Evolutionary conservation across 176 grass and related monocot species (phyloP).

Genomic region (Lolium perenne): DNA sequence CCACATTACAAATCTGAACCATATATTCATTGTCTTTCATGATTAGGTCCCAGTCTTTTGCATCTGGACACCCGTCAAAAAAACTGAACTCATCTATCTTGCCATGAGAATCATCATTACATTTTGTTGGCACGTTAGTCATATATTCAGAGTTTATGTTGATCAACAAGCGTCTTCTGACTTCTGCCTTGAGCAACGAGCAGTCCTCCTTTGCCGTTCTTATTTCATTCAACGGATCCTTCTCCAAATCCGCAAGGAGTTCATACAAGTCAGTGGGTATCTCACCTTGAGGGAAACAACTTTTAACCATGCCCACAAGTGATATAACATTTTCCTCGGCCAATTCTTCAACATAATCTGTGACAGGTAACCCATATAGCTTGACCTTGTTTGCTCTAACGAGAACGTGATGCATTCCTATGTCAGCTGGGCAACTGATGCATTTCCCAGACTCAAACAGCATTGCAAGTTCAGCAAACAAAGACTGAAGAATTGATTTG

Average conservation of each 20-base stretch:
- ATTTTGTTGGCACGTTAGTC: not conserved
- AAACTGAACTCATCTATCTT: not conserved
- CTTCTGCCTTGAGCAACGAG: not conserved
- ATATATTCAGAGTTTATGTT: not conserved
- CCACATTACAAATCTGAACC: not conserved
- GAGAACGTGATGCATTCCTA: not conserved
- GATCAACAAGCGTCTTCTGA: not conserved
- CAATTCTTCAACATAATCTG: not conserved
- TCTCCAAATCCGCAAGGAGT: not conserved
- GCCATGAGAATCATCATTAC: not conserved
- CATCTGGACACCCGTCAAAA: not conserved
- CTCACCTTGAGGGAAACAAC: not conserved
- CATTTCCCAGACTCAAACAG: not conserved
- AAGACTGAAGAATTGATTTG: not conserved
- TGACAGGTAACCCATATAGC: not conserved
- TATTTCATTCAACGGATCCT: not conserved
- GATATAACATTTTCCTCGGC: not conserved
- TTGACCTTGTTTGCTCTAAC: not conserved
- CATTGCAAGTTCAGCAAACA: not conserved
- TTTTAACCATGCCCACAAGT: not conserved
- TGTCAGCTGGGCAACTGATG: not conserved
- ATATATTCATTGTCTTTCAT: not conserved
- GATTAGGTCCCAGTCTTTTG: not conserved
- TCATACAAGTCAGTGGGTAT: not conserved
- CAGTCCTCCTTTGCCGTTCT: not conserved